Conservation (phyloP, 768 basidiomycete species). For the Podaxis carcinomalis region DNA sequence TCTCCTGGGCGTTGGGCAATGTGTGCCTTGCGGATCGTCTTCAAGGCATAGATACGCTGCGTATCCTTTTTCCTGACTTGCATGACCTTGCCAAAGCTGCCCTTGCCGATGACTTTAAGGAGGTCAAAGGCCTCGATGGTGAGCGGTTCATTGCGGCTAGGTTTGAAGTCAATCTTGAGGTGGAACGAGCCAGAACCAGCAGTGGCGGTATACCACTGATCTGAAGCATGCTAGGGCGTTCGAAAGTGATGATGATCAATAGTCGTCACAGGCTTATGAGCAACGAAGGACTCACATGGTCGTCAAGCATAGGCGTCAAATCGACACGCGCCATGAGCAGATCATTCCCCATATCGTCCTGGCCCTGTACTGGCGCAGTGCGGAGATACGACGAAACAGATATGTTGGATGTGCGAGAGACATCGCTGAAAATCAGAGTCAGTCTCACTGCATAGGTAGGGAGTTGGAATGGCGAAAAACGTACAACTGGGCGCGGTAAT, state of each 20-base stretch:
- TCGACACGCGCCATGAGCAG: constrained; percentile 91
- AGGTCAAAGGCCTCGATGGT: constrained; percentile 98
- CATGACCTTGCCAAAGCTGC: constrained; percentile 98
- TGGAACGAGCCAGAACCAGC: constrained; percentile 91
- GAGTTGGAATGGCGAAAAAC: constrained; percentile 27
- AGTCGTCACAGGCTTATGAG: constrained; percentile 2
- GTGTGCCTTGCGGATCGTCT: constrained; percentile 97
- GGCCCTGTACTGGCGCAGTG: constrained; percentile 68
- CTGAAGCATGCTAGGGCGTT: constrained; percentile 61
- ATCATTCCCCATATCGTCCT: constrained; percentile 97
- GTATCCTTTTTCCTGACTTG: constrained; percentile 99
- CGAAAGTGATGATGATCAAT: constrained; percentile 11
- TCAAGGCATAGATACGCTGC: constrained; percentile 93
- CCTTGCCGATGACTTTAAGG: constrained; percentile 97
- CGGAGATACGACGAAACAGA: constrained; percentile 90
- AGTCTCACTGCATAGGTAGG: background rate
- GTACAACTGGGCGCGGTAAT: constrained; percentile 93
- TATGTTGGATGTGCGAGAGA: constrained; percentile 90
- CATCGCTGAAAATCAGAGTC: constrained; percentile 58
- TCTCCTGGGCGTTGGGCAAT: constrained; percentile 95
- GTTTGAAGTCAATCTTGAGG: constrained; percentile 92
- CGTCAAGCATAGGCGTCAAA: constrained; percentile 78
- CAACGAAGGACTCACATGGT: constrained; percentile 47
- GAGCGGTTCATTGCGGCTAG: constrained; percentile 74
- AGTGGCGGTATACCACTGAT: constrained; percentile 86